These are phyloP conservation scores for Dactylellina parvicollis DNA, from an alignment of 2,329 filamentous ascomycete genomes.

Conservation along the genomic window DNA sequence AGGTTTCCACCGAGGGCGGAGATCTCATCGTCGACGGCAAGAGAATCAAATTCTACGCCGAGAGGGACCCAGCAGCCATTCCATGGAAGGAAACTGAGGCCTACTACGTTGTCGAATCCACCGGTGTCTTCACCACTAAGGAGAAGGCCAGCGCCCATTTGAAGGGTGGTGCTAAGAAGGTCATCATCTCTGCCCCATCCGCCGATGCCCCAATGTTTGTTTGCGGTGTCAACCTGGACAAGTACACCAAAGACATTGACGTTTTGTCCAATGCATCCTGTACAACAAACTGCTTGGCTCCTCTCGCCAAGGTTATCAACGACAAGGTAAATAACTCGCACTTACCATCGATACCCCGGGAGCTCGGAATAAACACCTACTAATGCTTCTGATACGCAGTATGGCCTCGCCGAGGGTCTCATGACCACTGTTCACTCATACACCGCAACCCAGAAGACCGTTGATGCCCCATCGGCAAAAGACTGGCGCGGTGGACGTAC, in stretches of 20 bases:
- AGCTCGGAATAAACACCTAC: no score
- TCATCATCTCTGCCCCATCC: slow-evolving; percentile 79
- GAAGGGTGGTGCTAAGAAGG: slow-evolving; percentile 98
- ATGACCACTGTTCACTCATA: slow-evolving; percentile 99
- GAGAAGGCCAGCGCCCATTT: slow-evolving; percentile 95
- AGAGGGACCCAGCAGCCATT: slow-evolving; percentile 89
- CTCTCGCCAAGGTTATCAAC: slow-evolving; percentile 98
- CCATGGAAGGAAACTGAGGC: slow-evolving; percentile 88
- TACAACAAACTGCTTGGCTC: slow-evolving; percentile 99
- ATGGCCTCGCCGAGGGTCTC: slow-evolving; percentile 94
- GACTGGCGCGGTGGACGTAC: slow-evolving; percentile 99
- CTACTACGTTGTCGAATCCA: slow-evolving; percentile 96
- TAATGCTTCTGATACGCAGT: slow-evolving; percentile 62
- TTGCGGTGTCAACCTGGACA: slow-evolving; percentile 97
- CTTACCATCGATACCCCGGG: no score
- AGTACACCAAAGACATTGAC: slow-evolving; percentile 87
- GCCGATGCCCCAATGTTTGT: slow-evolving; percentile 99
- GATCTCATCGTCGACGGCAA: slow-evolving; percentile 88
- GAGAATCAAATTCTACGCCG: slow-evolving; percentile 91
- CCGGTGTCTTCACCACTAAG: slow-evolving; percentile 98
- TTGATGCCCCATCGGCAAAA: slow-evolving; percentile 96
- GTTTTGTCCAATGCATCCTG: slow-evolving; percentile 99
- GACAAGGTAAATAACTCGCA: slow-evolving; percentile 70
- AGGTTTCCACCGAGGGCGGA: slow-evolving; percentile 74
- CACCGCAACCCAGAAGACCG: slow-evolving; percentile 99